Conservation (phyloP, 2,329 filamentous ascomycete genomes). For the Sarocladiaceae sp. region DNA sequence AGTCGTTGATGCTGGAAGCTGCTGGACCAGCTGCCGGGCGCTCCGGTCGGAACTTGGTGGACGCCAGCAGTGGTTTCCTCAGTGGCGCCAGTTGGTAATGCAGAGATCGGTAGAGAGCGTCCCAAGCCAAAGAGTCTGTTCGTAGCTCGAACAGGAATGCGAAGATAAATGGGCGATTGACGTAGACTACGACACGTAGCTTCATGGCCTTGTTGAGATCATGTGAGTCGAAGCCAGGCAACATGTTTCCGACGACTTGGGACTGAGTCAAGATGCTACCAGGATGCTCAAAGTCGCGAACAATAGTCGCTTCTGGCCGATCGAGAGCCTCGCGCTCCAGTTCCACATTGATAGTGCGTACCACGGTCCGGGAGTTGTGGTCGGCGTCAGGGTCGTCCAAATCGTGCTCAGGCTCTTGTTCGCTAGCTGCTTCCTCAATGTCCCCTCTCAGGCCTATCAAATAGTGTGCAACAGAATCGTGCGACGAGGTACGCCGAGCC, state of each 20-base stretch:
- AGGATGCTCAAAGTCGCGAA: constrained; percentile 39
- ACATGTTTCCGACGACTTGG: constrained; percentile 29
- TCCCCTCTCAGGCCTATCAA: constrained; percentile 66
- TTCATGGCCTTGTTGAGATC: constrained; percentile 51
- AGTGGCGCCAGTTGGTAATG: constrained; percentile 59
- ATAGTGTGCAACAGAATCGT: constrained; percentile 44
- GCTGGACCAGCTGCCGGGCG: constrained; percentile 33
- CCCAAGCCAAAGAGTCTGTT: constrained; percentile 53
- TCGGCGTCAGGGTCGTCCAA: constrained; percentile 28
- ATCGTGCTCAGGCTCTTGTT: constrained; percentile 24
- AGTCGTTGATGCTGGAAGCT: constrained; percentile 51
- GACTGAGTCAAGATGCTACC: constrained; percentile 26
- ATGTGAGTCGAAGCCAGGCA: constrained; percentile 32
- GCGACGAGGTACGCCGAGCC: constrained; percentile 17
- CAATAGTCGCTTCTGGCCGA: constrained; percentile 39
- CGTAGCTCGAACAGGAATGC: constrained; percentile 63
- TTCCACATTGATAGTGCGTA: constrained; percentile 66
- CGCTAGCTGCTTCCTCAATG: constrained; percentile 43
- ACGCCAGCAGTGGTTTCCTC: constrained; percentile 50
- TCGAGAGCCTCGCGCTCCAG: constrained; percentile 40
- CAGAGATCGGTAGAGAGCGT: constrained; percentile 54
- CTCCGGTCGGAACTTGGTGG: constrained; percentile 53
- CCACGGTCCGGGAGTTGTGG: constrained; percentile 50
- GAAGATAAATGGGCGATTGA: constrained; percentile 72
- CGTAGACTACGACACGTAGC: constrained; percentile 68